Conservation (phyloP, 192 early-diverging fungal species). For the Geranomyces variabilis region DNA sequence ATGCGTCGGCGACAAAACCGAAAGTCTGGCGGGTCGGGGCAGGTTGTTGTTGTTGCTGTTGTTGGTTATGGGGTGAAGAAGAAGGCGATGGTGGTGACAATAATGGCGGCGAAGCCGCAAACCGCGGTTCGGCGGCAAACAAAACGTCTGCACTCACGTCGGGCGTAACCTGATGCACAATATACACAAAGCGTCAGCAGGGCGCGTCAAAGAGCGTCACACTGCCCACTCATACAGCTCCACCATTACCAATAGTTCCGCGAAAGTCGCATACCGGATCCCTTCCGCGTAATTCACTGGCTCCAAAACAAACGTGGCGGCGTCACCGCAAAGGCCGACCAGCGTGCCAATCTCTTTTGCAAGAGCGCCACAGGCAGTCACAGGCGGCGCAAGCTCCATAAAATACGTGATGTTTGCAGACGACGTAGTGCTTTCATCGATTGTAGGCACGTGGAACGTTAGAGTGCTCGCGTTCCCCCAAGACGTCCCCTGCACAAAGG, state of each 20-base stretch:
- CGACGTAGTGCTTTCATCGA: background rate
- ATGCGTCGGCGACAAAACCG: background rate
- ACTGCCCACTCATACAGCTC: background rate
- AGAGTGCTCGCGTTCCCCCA: constrained; percentile 3
- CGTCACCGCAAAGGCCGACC: background rate
- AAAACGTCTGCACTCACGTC: background rate
- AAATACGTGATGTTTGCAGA: constrained; percentile 15
- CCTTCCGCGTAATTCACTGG: background rate
- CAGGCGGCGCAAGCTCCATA: constrained; percentile 10
- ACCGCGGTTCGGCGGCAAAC: background rate
- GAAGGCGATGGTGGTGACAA: background rate
- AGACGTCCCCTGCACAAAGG: constrained; percentile 7
- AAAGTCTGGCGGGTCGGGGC: background rate
- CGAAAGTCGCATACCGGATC: constrained; percentile 7
- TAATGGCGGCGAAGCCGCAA: background rate
- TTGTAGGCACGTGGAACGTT: background rate
- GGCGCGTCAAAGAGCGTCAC: no score
- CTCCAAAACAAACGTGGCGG: background rate
- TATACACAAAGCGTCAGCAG: background rate
- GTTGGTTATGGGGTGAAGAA: no score
- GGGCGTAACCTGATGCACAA: background rate
- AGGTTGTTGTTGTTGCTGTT: background rate
- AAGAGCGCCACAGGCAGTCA: background rate
- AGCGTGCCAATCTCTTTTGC: background rate
- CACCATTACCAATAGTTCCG: constrained; percentile 15